Base-by-base conservation (phyloP, 306 rosid species). In the Cucurbita argyrosperma region DNA sequence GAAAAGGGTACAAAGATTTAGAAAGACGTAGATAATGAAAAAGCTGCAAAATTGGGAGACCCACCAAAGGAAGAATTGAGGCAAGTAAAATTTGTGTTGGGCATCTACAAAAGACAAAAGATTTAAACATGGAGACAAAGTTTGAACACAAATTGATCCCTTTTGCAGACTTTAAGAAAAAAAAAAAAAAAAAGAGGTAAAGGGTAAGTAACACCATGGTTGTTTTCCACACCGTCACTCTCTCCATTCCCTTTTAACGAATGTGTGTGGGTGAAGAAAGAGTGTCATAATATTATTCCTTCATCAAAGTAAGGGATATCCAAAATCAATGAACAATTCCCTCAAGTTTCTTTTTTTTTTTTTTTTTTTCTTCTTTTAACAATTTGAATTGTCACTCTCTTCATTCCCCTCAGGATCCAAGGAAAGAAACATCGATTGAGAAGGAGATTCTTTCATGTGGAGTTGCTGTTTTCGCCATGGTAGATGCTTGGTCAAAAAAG, bases 241-340 rank as follows among this genome's bases (percentile, higher is more conserved):
- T 68, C 56, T 85, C 89, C 68, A 78, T 70, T 75, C 63, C 46
- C 49, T 57, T 74, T 76, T 67, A 42, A 30, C 80, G 14, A 79
- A 55, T 66, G 39, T 49, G 50, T 56, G 56, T 56, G 46, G 38
- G 52, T 57, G 62, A 57, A 53, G 21, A 60, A 37, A 60, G 66
- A 35, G 66, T 72, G 8, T 53, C 18, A 16, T 52, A 52, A 10
- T 54, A 56, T 60, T 77, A 58, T 69, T 82, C 63, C 75, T 79
- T 58, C 96, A 85, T 88, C 88, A 85, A 91, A 91, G 96, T 87
- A 91, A 88, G 89, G 89, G 87, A 89, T 19, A 19, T 87, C 83
- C 76, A 82, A 82, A 82, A 83, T 60, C 66, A 35, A 30, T 13
- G 43, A 35, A 6, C 16, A 54, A 38, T 16, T 8, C 69, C 23